Percentiles rank a stretch among this genome's conserved stretches.
phyloP scores from a whole-genome alignment of 805 yeast genomes.

The Starmerella cellae region DNA sequence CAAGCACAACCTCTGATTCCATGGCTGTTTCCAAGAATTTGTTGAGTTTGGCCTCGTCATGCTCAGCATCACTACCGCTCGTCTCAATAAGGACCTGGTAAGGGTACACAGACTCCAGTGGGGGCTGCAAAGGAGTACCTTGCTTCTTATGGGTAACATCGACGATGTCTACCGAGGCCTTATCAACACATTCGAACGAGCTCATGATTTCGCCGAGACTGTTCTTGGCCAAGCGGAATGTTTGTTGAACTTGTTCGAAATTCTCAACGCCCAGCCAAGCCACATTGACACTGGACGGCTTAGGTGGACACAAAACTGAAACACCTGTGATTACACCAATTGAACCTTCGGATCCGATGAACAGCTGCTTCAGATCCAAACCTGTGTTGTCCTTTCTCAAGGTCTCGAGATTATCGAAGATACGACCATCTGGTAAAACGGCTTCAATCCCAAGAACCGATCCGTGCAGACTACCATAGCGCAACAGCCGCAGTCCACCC shows the following conservation, averaged over 20 bases:
- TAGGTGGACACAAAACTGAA: slow-evolving; percentile 74
- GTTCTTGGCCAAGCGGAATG: slow-evolving; percentile 63
- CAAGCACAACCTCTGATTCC: slow-evolving; percentile 74
- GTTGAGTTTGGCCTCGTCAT: slow-evolving; percentile 83
- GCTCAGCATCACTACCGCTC: slow-evolving; percentile 87
- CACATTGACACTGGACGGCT: slow-evolving; percentile 74
- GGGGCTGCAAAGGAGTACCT: slow-evolving; percentile 43
- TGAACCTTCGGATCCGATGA: slow-evolving; percentile 89
- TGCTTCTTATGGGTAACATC: slow-evolving; percentile 31
- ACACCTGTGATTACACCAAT: slow-evolving; percentile 82
- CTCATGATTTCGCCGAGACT: slow-evolving; percentile 74
- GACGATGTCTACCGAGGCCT: slow-evolving; percentile 33
- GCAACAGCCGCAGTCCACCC: slow-evolving; percentile 74
- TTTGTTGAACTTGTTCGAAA: slow-evolving; percentile 66
- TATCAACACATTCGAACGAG: slow-evolving; percentile 89
- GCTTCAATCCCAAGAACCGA: slow-evolving; percentile 80
- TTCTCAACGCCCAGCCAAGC: slow-evolving; percentile 72
- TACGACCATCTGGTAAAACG: slow-evolving; percentile 75
- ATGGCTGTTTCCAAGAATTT: slow-evolving; percentile 67
- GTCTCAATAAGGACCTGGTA: slow-evolving; percentile 89
- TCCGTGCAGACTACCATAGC: slow-evolving; percentile 89
- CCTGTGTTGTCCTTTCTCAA: slow-evolving; percentile 93
- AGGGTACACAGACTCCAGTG: slow-evolving; percentile 72
- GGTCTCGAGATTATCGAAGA: slow-evolving; percentile 64
- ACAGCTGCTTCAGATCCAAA: slow-evolving; percentile 78